Conservation (phyloP, 495 filamentous ascomycete species). For the Apiosordaria backusii region DNA sequence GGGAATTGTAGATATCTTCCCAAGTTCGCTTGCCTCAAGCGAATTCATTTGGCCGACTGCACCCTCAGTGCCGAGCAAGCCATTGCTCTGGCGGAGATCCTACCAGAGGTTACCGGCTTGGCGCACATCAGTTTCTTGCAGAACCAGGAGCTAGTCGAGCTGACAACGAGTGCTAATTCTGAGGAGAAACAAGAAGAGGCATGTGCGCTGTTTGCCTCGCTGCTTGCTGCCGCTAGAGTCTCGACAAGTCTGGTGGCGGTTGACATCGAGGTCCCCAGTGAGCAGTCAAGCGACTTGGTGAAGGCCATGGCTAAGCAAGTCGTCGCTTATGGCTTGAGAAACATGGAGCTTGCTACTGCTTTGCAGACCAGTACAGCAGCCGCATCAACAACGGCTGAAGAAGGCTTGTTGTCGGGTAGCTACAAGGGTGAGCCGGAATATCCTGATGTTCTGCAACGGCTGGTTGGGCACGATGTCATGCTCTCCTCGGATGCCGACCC, state of each 20-base stretch:
- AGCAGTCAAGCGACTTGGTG: constrained; percentile 78
- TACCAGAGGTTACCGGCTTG: constrained; percentile 78
- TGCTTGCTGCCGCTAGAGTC: constrained; percentile 84
- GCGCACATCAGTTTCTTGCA: constrained; percentile 87
- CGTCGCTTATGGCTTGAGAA: constrained; percentile 86
- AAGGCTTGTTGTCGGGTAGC: constrained; percentile 15
- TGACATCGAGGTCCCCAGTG: constrained; percentile 82
- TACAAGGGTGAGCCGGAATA: constrained; percentile 41
- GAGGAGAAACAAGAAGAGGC: constrained; percentile 84
- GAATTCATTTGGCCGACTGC: constrained; percentile 87
- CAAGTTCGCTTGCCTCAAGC: constrained; percentile 72
- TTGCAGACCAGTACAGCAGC: constrained; percentile 9
- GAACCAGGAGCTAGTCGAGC: constrained; percentile 65
- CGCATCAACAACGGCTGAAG: constrained; percentile 23
- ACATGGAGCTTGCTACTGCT: constrained; percentile 60
- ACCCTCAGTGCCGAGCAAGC: constrained; percentile 78
- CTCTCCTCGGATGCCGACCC: constrained; percentile 52
- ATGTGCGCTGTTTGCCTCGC: constrained; percentile 86
- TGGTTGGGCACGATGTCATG: constrained; percentile 63
- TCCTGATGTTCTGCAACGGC: constrained; percentile 53
- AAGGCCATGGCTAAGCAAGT: constrained; percentile 91
- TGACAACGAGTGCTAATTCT: constrained; percentile 60
- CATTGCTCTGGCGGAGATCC: constrained; percentile 82
- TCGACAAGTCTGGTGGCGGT: constrained; percentile 80
- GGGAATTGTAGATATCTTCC: constrained; percentile 61